These are phyloP conservation scores for Brachypodium distachyon DNA, from an alignment of 202 grass and related monocot genomes.

Conservation along the genomic window DNA sequence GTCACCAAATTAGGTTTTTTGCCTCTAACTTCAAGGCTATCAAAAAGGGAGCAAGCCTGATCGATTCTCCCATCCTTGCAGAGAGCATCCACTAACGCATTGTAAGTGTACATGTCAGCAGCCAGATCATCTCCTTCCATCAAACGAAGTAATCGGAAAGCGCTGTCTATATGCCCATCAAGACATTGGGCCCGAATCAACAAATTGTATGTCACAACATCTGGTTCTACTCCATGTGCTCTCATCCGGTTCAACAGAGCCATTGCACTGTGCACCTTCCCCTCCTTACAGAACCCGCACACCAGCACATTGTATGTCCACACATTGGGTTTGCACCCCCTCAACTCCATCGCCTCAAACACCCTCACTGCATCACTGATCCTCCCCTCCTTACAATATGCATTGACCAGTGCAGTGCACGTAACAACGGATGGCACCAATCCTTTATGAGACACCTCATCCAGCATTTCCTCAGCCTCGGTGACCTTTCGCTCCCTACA, in stretches of 20 bases:
- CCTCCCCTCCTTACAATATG: slow-evolving; percentile 26
- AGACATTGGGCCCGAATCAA: slow-evolving; percentile 50
- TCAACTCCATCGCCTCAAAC: slow-evolving; percentile 35
- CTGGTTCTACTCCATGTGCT: slow-evolving; percentile 28
- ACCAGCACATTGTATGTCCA: slow-evolving; percentile 42
- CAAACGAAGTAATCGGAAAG: slow-evolving; percentile 37
- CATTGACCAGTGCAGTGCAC: slow-evolving; percentile 37
- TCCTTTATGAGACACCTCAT: slow-evolving; percentile 36
- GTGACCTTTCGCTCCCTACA: slow-evolving; percentile 17
- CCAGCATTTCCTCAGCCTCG: slow-evolving; percentile 42
- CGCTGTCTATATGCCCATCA: slow-evolving; percentile 34
- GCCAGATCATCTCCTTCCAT: slow-evolving; percentile 40
- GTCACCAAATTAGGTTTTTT: slow-evolving; percentile 41
- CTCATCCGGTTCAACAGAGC: slow-evolving; percentile 39
- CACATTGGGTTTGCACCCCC: slow-evolving; percentile 36
- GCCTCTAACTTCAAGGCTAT: slow-evolving; percentile 20
- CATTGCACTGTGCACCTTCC: slow-evolving; percentile 49
- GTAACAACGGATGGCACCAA: slow-evolving; percentile 38
- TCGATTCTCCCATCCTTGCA: slow-evolving; percentile 38
- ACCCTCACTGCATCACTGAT: slow-evolving; percentile 24
- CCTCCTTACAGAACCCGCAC: slow-evolving; percentile 36
- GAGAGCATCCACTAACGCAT: slow-evolving; percentile 47
- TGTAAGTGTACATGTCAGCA: slow-evolving; percentile 41
- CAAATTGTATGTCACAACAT: slow-evolving; percentile 55
- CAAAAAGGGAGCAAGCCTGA: slow-evolving; percentile 37